These are phyloP conservation scores for Anisodus tanguticus DNA, from an alignment of 257 asterid species.

Conservation along the genomic window DNA sequence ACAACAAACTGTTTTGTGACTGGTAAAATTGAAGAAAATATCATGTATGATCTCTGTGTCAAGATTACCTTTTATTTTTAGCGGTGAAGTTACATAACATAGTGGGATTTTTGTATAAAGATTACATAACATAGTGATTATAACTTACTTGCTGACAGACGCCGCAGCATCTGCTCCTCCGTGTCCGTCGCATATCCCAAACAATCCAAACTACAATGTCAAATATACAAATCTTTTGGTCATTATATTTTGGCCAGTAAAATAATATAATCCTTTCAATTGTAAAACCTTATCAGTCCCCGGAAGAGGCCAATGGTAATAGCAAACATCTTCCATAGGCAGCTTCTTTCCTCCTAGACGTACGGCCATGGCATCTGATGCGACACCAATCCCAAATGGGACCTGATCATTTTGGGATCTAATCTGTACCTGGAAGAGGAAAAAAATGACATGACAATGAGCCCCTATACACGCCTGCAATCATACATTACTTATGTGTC, in stretches of 20 bases:
- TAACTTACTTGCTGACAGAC: slow-evolving; percentile 86
- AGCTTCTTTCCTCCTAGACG: slow-evolving; percentile 87
- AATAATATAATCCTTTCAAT: slow-evolving; percentile 28
- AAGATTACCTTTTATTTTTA: slow-evolving; percentile 3
- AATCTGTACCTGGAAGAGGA: slow-evolving; percentile 60
- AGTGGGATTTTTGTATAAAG: not conserved
- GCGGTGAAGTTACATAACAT: not conserved
- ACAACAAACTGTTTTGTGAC: slow-evolving; percentile 6
- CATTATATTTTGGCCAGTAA: slow-evolving; percentile 9
- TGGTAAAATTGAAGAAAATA: not conserved
- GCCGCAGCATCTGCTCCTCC: slow-evolving; percentile 92
- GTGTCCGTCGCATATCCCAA: slow-evolving; percentile 90
- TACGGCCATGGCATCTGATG: slow-evolving; percentile 85
- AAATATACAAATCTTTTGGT: slow-evolving; percentile 30
- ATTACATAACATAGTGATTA: not conserved
- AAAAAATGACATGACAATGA: slow-evolving; percentile 24
- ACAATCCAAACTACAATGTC: slow-evolving; percentile 78
- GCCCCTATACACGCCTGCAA: slow-evolving; percentile 19
- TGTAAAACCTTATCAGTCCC: slow-evolving; percentile 78
- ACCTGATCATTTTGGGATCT: slow-evolving; percentile 58
- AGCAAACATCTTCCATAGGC: slow-evolving; percentile 91
- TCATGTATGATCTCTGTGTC: not conserved
- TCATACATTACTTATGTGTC: slow-evolving; percentile 15
- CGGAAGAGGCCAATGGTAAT: slow-evolving; percentile 88
- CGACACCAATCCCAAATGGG: slow-evolving; percentile 83